Evolutionary conservation across 352 stramenopile genomes (phyloP).

Genomic region (Phytophthora rubi): DNA sequence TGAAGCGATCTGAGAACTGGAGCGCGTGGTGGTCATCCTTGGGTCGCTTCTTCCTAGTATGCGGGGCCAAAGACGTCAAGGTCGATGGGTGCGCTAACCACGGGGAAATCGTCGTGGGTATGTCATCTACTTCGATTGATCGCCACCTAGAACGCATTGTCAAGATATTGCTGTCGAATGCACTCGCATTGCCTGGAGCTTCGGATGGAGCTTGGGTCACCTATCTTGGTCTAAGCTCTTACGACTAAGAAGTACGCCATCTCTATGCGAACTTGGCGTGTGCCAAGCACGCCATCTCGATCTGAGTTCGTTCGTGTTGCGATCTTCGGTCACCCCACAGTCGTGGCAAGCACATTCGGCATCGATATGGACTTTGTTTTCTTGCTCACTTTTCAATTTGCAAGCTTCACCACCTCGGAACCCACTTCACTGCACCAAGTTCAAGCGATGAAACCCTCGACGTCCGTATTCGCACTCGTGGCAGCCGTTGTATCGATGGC

Average conservation of each 20-base stretch:
- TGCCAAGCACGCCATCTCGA: conserved; percentile 19
- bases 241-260: conserved; percentile 3
- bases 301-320: conserved; percentile 28
- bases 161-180: not conserved
- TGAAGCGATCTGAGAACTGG: conserved; percentile 16
- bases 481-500: conserved; percentile 28
- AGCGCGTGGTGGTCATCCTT: not conserved
- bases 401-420: conserved; percentile 7
- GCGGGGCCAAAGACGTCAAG: not conserved
- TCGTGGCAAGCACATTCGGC: not conserved
- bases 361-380: not conserved
- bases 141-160: not conserved
- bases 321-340: conserved; percentile 5
- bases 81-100: not conserved
- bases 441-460: conserved; percentile 30
- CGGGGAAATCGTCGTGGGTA: not conserved
- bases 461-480: conserved; percentile 13
- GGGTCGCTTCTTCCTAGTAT: conserved; percentile 4
- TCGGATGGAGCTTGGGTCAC: not conserved
- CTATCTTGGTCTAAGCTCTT: not conserved
- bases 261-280: conserved; percentile 14
- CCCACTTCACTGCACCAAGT: conserved; percentile 5
- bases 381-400: conserved; percentile 36
- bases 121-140: not conserved
- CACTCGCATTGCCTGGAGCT: not conserved